These are phyloP conservation scores for Isoetes taiwanensis DNA, from an alignment of 75 land plant genomes.

Conservation along the genomic window DNA sequence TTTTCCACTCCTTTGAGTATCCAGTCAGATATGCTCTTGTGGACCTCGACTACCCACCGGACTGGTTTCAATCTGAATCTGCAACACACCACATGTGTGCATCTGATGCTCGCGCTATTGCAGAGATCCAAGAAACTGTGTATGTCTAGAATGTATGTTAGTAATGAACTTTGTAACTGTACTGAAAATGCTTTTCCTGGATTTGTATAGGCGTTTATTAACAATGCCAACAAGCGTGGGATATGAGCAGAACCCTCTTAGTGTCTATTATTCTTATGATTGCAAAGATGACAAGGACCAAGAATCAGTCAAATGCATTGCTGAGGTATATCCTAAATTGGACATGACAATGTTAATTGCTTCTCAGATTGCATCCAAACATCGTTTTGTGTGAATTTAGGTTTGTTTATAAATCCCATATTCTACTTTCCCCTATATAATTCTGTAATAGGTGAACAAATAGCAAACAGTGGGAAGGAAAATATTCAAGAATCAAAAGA, in stretches of 20 bases:
- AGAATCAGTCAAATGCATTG: constrained; percentile 57
- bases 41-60: constrained; percentile 59
- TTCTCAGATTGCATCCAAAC: too few relatives aligned
- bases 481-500: too few relatives aligned
- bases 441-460: too few relatives aligned
- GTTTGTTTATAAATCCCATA: too few relatives aligned
- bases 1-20: constrained; percentile 60
- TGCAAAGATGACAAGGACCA: too few relatives aligned
- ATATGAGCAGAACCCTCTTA: constrained; percentile 86
- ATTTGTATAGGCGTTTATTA: constrained; percentile 45
- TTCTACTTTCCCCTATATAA: too few relatives aligned
- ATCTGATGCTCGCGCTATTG: constrained; percentile 35
- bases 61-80: constrained; percentile 12
- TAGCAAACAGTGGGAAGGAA: too few relatives aligned
- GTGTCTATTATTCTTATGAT: constrained; percentile 83
- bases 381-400: too few relatives aligned
- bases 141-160: constrained; percentile 12
- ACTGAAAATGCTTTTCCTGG: background rate
- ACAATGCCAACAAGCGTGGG: constrained; percentile 83
- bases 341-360: background rate
- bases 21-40: constrained; percentile 65
- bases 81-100: constrained; percentile 40
- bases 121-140: constrained; percentile 68
- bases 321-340: constrained; percentile 42
- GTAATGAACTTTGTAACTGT: background rate